Evolutionary conservation across 2,329 filamentous ascomycete genomes (phyloP), one percentile per base, ranked within the genome.

Genomic region (Fusarium liriodendri): DNA sequence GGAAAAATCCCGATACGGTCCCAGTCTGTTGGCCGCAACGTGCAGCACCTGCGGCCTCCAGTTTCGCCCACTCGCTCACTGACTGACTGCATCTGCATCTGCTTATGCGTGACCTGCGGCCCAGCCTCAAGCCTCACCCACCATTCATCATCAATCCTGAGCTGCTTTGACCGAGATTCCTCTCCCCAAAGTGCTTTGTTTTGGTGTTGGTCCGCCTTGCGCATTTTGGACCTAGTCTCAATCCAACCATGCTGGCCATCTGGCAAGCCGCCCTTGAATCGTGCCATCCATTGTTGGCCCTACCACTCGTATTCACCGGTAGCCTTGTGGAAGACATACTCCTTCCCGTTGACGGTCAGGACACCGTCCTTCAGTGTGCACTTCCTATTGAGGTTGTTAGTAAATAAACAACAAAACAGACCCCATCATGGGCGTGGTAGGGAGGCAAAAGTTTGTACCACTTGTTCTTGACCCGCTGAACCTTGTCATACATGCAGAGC

Each of bases 401-500:
- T 68, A 65, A 73, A 59, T 60, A 67, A 70, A 64, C 32, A 42
- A 42, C 27, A 25, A 14, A 32, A 32, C 33, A 18, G 14, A 32
- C 8, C 13, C 11, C 33, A 29, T 55, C 22, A 16, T 29, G 18
- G 27, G 18, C 11, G 20, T 32, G 10, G 8, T 54, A n/a, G 18
- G 25, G 32, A 22, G 11, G 61, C 22, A 18, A 45, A 47, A 38
- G 25, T 45, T 84, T 88, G 61, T 82, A 92, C 94, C 94, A 97
- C 90, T 97, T 99, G 86, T 98, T 99, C 91, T 99, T 99, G 79
- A 98, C 97, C 57, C 97, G 90, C 85, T 98, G 96, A 11, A 99
- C 97, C 87, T 99, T 99, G 87, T 99, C 97, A 82, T 99, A 99
- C 82, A 97, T 98, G 87, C 97, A 99, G 45, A 99, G 91, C 94